Evolutionary conservation across 768 basidiomycete genomes (phyloP), one percentile per base, ranked within the genome.

Genomic region (Strobilomyces confusus): DNA sequence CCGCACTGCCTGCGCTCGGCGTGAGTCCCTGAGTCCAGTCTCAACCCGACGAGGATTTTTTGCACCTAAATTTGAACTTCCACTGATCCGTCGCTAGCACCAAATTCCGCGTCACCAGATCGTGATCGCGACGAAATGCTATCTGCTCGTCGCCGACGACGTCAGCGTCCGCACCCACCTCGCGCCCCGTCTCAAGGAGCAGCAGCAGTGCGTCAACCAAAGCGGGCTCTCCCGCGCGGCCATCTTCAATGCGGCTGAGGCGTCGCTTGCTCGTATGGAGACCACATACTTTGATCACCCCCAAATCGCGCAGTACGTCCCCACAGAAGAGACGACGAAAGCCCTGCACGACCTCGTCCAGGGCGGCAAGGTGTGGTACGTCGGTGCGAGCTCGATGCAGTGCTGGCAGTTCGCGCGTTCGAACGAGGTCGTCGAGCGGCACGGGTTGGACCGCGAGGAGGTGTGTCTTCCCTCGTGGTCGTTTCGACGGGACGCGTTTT

Each of bases 311-410:
- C 62, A 70, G n/a, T 76, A 69, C 37, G 72, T 71, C 1, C 68
- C 77, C 7, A 48, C 67, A 0, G 73, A 73, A 42, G 79, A 80
- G 61, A 80, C 72, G 1, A 80, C 79, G 78, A 73, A 75, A 48
- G 79, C 78, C 1, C 63, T 80, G 3, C 75, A 80, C 49, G 80
- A 80, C 54, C 73, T 80, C 17, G 72, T 80, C 1, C n/a, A 76
- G 53, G 66, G 62, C 23, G 77, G 79, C 15, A 76, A 77, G 57
- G 79, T 78, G n/a, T 65, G 79, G 33, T 82, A 81, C 56, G 73
- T 80, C 32, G 79, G 77, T 4, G 75, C 73, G 5, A 76, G 75
- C 48, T 75, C 74, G 42, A 76, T 78, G 74, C 65, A 69, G 7
- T 63, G 75, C 14, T 79, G 76, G 76, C 71, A 78, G 41, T 75